Evolutionary conservation across 257 asterid species (phyloP), one percentile per base, ranked within the genome.

Genomic region (Gentiana straminea): DNA sequence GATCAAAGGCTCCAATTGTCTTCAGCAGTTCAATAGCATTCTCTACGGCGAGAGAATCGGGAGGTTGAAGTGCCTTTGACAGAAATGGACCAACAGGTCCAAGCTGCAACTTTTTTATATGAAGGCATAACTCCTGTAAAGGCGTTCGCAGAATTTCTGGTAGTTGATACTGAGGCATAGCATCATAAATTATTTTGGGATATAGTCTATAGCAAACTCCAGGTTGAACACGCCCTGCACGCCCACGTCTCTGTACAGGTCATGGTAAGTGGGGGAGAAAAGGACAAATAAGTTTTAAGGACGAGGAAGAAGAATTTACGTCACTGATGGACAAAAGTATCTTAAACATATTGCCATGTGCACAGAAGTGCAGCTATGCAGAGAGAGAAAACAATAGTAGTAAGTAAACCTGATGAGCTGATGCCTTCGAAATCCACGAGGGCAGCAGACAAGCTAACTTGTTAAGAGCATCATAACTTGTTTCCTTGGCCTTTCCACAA

Each of bases 111-210:
- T 79, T 82, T 82, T 91, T 91, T 71, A 91, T 91, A 73, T 83
- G 90, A 70, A 91, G 81, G 52, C 98, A 91, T 58, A 91, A 80
- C 81, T 91, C 98, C 81, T 91, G 98, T 76, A 91, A 68, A 61
- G 98, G 98, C 13, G 96, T 91, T 58, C 98, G 80, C 73, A 91
- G 96, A 85, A 91, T 91, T 79, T 91, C 98, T 58, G 98, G 98
- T 59, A 79, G 81, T 62, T 84, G 96, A 75, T 91, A 91, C 65
- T 82, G 87, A 35, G 77, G 88, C 96, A 91, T 91, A 55, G 86
- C 94, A 61, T 87, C 98, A 47, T 82, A 64, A 51, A 91, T 80
- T 55, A 91, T 65, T 77, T 79, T 87, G 15, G 96, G 98, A 66
- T 79, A 91, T 61, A 91, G 65, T 63, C 98, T 73, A 63, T 82